Percentiles rank a stretch among this genome's conserved stretches.
Conservation (phyloP, 768 basidiomycete species). For the Lyophyllum shimeji region DNA sequence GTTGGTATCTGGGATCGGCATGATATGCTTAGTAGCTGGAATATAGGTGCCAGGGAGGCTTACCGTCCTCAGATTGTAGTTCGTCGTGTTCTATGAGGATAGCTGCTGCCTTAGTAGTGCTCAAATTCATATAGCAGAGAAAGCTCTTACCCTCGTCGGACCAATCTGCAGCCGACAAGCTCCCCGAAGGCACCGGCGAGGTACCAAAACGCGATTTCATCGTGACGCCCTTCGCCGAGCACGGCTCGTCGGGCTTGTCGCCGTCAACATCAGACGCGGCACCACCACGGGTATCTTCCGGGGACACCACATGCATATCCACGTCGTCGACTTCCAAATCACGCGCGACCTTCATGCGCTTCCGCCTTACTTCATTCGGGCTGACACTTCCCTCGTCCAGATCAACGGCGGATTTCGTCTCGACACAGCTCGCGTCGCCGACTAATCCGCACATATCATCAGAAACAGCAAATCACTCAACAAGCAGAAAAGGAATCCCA, state of each 20-base stretch:
- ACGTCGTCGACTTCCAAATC: not conserved
- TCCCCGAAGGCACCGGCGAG: not conserved
- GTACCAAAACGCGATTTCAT: not conserved
- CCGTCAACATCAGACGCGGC: not conserved
- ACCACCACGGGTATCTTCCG: not conserved
- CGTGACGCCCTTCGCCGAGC: not conserved
- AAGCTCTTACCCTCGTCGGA: not conserved
- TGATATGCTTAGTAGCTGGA: not conserved
- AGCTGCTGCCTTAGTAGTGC: not conserved
- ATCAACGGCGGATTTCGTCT: not conserved
- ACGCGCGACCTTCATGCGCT: not conserved
- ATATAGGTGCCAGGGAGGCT: not conserved
- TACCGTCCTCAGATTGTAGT: not conserved
- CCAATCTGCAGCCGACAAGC: constrained; percentile 8
- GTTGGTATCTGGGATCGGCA: not conserved
- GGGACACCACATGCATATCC: not conserved
- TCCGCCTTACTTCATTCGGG: constrained; percentile 6
- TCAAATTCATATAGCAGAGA: not conserved
- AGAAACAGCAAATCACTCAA: not conserved
- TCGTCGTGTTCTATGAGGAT: not conserved
- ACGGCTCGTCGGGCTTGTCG: not conserved
- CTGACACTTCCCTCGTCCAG: not conserved
- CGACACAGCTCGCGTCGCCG: not conserved
- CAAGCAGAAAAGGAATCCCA: not conserved
- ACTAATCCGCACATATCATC: not conserved